Conservation (phyloP, 352 stramenopile species). For the Globisporangium recalcitrans region DNA sequence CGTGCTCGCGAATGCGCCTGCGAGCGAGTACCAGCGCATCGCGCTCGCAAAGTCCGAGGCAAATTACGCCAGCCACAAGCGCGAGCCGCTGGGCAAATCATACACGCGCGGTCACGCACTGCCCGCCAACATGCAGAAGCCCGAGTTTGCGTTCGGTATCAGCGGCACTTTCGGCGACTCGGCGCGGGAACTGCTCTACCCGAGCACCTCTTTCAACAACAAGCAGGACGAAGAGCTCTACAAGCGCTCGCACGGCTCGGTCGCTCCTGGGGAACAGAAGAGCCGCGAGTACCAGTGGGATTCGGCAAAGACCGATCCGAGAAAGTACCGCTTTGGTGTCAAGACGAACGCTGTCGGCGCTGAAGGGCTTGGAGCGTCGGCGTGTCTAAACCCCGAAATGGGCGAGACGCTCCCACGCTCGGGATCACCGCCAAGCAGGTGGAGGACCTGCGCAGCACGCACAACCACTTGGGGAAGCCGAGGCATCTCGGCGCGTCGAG, state of each 20-base stretch:
- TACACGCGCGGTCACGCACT: conserved; percentile 66
- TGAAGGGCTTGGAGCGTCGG: conserved; percentile 46
- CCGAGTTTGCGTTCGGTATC: conserved; percentile 64
- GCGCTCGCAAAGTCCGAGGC: conserved; percentile 63
- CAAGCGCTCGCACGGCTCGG: conserved; percentile 69
- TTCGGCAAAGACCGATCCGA: conserved; percentile 54
- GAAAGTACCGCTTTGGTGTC: conserved; percentile 66
- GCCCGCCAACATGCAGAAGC: conserved; percentile 41
- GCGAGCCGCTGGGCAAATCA: conserved; percentile 70
- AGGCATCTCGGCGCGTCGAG: conserved; percentile 47
- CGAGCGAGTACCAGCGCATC: conserved; percentile 63
- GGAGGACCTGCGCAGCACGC: conserved; percentile 66
- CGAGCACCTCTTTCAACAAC: conserved; percentile 51
- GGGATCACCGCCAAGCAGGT: conserved; percentile 58
- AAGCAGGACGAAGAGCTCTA: conserved; percentile 63
- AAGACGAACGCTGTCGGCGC: conserved; percentile 32
- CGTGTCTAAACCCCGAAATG: conserved; percentile 68
- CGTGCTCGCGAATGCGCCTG: conserved; percentile 36
- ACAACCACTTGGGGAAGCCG: conserved; percentile 69
- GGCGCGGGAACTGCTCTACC: conserved; percentile 82
- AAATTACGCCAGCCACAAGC: conserved; percentile 75
- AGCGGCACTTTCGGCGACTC: conserved; percentile 69
- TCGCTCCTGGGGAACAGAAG: conserved; percentile 82
- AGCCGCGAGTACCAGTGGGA: conserved; percentile 83
- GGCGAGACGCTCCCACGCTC: conserved; percentile 37